Conservation (phyloP, 352 stramenopile genomes). For the Pythium dissotocum region DNA sequence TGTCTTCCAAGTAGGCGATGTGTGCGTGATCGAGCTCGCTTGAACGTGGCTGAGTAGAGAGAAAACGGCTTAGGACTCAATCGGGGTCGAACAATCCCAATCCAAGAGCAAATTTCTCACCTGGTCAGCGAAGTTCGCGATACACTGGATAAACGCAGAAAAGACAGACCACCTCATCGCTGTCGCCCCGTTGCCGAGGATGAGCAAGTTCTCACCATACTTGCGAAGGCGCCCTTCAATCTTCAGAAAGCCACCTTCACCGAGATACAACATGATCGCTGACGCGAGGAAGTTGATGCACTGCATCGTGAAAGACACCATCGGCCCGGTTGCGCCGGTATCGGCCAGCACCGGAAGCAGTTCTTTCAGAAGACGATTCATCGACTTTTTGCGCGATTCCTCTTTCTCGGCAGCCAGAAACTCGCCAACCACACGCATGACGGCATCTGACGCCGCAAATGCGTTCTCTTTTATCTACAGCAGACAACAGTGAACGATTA, state of each 20-base stretch:
- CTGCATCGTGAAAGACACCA: constrained; percentile 57
- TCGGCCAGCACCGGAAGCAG: constrained; percentile 63
- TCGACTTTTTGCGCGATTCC: constrained; percentile 55
- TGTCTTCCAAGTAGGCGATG: constrained; percentile 51
- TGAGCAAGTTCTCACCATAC: constrained; percentile 72
- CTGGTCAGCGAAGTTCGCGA: constrained; percentile 56
- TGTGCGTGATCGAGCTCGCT: constrained; percentile 45
- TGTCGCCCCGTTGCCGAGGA: constrained; percentile 46
- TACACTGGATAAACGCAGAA: constrained; percentile 58
- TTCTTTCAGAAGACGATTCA: constrained; percentile 79
- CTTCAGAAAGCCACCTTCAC: constrained; percentile 48
- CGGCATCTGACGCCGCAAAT: constrained; percentile 43
- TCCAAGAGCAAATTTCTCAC: constrained; percentile 17
- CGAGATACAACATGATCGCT: constrained; percentile 56
- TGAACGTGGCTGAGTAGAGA: constrained; percentile 7
- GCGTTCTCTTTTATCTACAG: constrained; percentile 70
- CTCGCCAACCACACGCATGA: constrained; percentile 45
- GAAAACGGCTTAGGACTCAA: not conserved
- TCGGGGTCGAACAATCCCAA: not conserved
- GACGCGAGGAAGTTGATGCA: constrained; percentile 47
- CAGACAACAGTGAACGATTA: not conserved
- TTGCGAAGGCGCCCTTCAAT: constrained; percentile 69
- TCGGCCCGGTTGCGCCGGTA: constrained; percentile 32
- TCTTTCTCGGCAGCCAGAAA: constrained; percentile 45
- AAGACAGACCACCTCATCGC: constrained; percentile 60